Evolutionary conservation across 2,329 filamentous ascomycete species (phyloP).

Genomic region (Coniochaeta sp.): DNA sequence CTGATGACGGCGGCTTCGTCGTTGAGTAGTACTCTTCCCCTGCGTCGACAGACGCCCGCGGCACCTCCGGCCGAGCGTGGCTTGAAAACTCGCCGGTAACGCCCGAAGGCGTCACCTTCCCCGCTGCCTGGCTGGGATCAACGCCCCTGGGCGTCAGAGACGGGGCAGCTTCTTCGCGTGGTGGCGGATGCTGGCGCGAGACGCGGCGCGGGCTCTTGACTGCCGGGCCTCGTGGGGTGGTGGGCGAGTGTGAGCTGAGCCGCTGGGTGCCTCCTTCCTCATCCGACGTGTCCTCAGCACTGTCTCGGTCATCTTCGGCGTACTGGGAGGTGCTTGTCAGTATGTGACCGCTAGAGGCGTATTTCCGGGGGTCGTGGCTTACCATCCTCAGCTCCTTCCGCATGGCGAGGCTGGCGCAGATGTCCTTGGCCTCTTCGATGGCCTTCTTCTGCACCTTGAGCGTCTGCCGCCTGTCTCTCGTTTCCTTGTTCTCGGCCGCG

Average conservation of each 20-base stretch:
- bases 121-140: conserved; percentile 6
- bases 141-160: background rate
- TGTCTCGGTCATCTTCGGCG: conserved; percentile 18
- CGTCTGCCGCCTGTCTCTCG: conserved; percentile 38
- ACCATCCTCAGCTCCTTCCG: conserved; percentile 37
- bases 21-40: background rate
- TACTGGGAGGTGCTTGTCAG: conserved; percentile 11
- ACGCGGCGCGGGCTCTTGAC: conserved; percentile 2
- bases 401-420: conserved; percentile 44
- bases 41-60: background rate
- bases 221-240: background rate
- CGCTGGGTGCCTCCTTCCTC: conserved; percentile 15
- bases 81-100: background rate
- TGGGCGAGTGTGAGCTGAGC: conserved; percentile 4
- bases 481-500: conserved; percentile 46
- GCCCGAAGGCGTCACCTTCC: too few relatives aligned
- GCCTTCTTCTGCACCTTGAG: conserved; percentile 42
- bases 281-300: conserved; percentile 19
- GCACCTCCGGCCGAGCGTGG: background rate
- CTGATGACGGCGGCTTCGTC: conserved; percentile 11
- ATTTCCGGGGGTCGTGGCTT: background rate
- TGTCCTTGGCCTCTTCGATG: conserved; percentile 41
- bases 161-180: conserved; percentile 5
- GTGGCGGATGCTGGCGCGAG: background rate
- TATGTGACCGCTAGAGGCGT: background rate